phyloP scores from a whole-genome alignment of 1,139 yeast species.

The Saccharomyces hybrid region DNA sequence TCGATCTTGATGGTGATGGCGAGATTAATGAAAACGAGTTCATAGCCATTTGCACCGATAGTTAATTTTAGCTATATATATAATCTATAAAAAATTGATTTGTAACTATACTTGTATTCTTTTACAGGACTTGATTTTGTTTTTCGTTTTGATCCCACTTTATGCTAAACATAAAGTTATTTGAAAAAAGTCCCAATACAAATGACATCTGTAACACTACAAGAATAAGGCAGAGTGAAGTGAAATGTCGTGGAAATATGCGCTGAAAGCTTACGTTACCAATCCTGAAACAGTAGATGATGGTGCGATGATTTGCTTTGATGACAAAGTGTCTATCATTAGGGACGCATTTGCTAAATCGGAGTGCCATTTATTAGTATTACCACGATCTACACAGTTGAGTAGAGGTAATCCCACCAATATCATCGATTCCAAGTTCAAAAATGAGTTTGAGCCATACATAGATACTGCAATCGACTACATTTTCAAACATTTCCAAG shows the following conservation, averaged over 20 bases:
- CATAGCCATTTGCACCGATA: conserved; percentile 77
- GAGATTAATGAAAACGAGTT: conserved; percentile 92
- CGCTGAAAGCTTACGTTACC: conserved; percentile 32
- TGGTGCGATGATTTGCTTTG: conserved; percentile 35
- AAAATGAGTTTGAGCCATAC: conserved; percentile 33
- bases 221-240: not conserved
- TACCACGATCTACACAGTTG: conserved; percentile 43
- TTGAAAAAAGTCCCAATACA: not conserved
- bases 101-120: not conserved
- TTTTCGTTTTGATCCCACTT: conserved; percentile 1
- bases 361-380: conserved; percentile 48
- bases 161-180: too few species aligned
- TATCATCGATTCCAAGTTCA: conserved; percentile 39
- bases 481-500: conserved; percentile 35
- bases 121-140: not conserved
- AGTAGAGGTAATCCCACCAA: conserved; percentile 46
- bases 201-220: too few species aligned
- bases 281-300: conserved; percentile 31
- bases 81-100: not conserved
- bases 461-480: conserved; percentile 39
- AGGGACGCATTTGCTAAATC: conserved; percentile 62
- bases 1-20: conserved; percentile 94
- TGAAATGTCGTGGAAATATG: conserved; percentile 27
- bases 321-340: conserved; percentile 49
- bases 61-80: conserved; percentile 6